Evolutionary conservation across 768 basidiomycete species (phyloP), one percentile per base, ranked within the genome.

Genomic region (Gautieria morchelliformis): DNA sequence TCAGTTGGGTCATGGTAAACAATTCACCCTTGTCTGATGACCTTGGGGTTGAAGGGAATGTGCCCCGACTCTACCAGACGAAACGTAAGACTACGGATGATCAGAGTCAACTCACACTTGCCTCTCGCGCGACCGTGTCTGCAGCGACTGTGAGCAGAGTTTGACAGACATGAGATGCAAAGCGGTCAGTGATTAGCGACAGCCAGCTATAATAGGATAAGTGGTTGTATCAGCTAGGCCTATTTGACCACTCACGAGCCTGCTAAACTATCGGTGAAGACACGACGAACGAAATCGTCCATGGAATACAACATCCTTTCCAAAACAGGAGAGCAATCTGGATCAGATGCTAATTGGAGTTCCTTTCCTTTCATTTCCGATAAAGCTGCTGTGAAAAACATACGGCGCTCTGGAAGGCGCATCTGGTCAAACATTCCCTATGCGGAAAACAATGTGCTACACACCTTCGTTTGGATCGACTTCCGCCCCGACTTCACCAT

Each of bases 111-210:
- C 20, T 39, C 44, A 41, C 58, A 60, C 70, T 27, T 60, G 86
- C 87, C 78, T 91, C 89, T 67, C 89, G 75, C 24, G 78, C 72
- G 45, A 89, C 70, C 0, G 87, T 87, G 45, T 83, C 77, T 30
- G 64, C 65, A 6, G 82, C 80, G 22, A 90, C 80, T 1, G 77
- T 78, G 62, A 97, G 77, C 61, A 96, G 71, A 1, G 93, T 97
- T 69, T 97, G 93, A 63, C 88, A 88, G 7, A 96, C 94, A 80
- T 97, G 94, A 24, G 93, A 95, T 15, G 87, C 92, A 74, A 96
- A 98, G 30, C 93, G 81, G 65, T 98, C 88, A 65, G 77, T 82
- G 30, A 78, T 72, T 27, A 93, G 75, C 22, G 72, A 65, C 58
- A 81, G 82, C 61, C 83, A 87, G 7, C 89, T 65, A 87, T 58